Conservation (phyloP, 1,284 basidiomycete species). For the Tilletia setariae region DNA sequence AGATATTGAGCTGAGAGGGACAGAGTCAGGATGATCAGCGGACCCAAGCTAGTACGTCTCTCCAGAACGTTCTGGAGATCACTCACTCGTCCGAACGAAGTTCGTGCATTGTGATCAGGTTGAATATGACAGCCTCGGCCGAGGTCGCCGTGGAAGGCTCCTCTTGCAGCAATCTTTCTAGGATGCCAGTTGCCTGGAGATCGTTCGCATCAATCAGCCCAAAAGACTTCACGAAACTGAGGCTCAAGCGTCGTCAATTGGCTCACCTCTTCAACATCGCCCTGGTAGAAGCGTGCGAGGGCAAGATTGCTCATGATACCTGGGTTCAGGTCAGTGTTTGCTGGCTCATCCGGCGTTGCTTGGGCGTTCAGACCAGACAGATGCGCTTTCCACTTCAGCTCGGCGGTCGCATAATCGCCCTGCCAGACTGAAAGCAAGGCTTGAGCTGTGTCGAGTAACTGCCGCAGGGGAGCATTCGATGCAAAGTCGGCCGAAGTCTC, state of each 20-base stretch:
- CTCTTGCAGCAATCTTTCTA: slow-evolving; percentile 20
- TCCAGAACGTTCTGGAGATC: background rate
- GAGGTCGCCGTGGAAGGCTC: slow-evolving; percentile 16
- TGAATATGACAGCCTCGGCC: slow-evolving; percentile 35
- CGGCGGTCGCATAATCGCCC: slow-evolving; percentile 14
- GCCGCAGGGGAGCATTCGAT: background rate
- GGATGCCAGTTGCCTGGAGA: slow-evolving; percentile 17
- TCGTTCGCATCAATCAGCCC: no score
- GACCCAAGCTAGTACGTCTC: background rate
- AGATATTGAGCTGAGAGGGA: slow-evolving; percentile 18
- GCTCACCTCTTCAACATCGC: slow-evolving; percentile 20
- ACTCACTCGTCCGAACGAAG: slow-evolving; percentile 19
- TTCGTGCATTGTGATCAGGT: slow-evolving; percentile 39
- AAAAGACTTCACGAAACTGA: background rate
- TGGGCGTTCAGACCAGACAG: no score
- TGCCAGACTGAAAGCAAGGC: slow-evolving; percentile 15
- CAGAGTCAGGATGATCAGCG: background rate
- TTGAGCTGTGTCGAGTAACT: background rate
- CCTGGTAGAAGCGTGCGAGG: slow-evolving; percentile 25
- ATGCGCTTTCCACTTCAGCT: background rate
- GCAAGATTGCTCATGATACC: slow-evolving; percentile 12
- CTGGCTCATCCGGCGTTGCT: no score
- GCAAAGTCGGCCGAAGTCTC: background rate
- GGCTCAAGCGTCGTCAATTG: background rate
- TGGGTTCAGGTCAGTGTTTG: background rate